A percentile compares a stretch with the other conserved stretches of the same genome.
These are phyloP conservation scores for Quercus engelmannii DNA, from an alignment of 306 rosid genomes.

Conservation along the genomic window DNA sequence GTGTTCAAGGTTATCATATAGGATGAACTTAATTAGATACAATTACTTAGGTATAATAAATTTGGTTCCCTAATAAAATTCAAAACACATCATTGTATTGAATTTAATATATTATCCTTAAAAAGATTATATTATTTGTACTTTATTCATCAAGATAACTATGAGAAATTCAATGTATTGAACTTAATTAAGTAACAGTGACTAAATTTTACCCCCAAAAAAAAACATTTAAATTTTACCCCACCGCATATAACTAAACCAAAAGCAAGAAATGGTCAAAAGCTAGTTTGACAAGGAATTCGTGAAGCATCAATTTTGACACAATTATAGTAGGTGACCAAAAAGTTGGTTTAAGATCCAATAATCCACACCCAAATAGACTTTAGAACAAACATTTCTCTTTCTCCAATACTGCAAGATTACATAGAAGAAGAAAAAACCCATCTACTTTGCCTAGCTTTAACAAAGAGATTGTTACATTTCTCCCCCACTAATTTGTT, in stretches of 20 bases:
- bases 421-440: conserved; percentile 2
- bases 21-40: too few species aligned
- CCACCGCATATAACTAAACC: conserved; percentile 24
- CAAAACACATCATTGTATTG: too few species aligned
- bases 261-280: conserved; percentile 50
- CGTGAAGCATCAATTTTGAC: conserved; percentile 19
- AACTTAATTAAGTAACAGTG: too few species aligned
- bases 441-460: conserved; percentile 25
- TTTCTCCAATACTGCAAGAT: conserved; percentile 17
- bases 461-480: conserved; percentile 27
- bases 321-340: conserved; percentile 55
- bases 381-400: background rate
- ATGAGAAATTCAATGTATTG: too few species aligned
- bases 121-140: too few species aligned
- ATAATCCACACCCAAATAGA: conserved; percentile 16
- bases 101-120: too few species aligned
- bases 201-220: too few species aligned
- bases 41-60: too few species aligned
- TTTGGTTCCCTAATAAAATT: too few species aligned
- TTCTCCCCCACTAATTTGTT: conserved; percentile 8
- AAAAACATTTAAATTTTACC: background rate
- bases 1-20: too few species aligned
- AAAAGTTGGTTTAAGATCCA: conserved; percentile 32
- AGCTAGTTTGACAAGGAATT: conserved; percentile 42
- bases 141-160: too few species aligned